Conservation (phyloP, 1,139 yeast species). For the Protomyces macrosporus region DNA sequence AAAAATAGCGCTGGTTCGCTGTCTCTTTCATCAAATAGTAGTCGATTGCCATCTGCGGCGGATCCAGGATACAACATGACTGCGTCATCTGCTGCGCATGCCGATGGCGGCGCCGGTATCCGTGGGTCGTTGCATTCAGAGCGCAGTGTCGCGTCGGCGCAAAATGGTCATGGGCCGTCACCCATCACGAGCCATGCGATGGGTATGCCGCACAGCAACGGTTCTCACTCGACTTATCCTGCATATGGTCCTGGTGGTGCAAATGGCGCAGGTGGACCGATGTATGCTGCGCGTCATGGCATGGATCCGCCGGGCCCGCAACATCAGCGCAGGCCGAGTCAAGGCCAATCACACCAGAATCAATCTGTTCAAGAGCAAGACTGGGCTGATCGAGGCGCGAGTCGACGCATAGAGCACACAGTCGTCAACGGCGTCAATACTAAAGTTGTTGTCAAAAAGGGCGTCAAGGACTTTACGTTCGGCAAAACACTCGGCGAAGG, state of each 20-base stretch:
- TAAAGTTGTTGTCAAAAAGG: conserved; percentile 44
- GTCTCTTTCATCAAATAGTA: not conserved
- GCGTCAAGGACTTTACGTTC: conserved; percentile 78
- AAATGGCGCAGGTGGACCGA: not conserved
- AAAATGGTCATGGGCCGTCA: not conserved
- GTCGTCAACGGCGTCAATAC: conserved; percentile 39
- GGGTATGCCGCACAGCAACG: not conserved
- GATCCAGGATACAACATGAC: not conserved
- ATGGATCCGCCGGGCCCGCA: not conserved
- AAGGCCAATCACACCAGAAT: no score
- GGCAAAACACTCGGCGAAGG: conserved; percentile 91
- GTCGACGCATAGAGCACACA: conserved; percentile 47
- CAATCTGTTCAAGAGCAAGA: conserved; percentile 27
- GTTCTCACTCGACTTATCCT: no score
- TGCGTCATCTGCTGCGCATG: not conserved
- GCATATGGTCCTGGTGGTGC: not conserved
- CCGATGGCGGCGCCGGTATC: not conserved
- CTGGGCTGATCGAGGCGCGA: conserved; percentile 49
- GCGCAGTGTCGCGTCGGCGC: not conserved
- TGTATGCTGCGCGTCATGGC: not conserved
- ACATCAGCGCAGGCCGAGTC: no score
- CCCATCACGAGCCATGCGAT: not conserved
- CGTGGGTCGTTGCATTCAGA: not conserved
- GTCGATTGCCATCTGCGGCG: not conserved
- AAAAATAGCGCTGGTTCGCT: not conserved